Percentiles rank a stretch among this genome's conserved stretches.
phyloP scores from a whole-genome alignment of 2,329 filamentous ascomycete species.

The Grosmannia huntii region DNA sequence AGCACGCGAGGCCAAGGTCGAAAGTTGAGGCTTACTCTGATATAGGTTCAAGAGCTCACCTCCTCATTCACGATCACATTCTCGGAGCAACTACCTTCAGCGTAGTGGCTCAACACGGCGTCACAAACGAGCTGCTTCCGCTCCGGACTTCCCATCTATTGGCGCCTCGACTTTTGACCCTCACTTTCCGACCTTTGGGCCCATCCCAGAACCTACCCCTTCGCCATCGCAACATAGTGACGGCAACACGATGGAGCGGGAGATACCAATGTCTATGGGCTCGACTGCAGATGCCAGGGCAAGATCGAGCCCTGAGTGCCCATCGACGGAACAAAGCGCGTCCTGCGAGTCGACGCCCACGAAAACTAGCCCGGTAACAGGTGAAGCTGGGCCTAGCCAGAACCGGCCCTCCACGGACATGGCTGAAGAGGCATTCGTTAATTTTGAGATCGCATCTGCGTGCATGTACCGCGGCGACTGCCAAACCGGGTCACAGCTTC shows the following conservation, averaged over 20 bases:
- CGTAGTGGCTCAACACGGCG: constrained; percentile 16
- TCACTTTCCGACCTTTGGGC: constrained; percentile 12
- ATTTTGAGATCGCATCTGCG: constrained; percentile 9
- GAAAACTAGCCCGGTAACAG: neutral
- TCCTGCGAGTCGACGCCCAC: neutral
- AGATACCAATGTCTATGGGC: neutral
- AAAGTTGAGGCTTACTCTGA: neutral
- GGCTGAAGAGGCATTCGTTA: neutral
- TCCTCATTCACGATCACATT: neutral
- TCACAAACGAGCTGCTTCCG: constrained; percentile 38
- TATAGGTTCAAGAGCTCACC: constrained; percentile 2
- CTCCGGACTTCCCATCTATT: constrained; percentile 29
- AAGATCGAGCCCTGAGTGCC: neutral
- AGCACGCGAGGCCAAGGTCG: neutral
- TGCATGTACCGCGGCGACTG: constrained; percentile 48
- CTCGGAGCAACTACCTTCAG: constrained; percentile 6
- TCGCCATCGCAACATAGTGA: constrained; percentile 16
- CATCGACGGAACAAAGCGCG: neutral
- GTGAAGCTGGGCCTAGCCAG: neutral
- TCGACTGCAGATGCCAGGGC: neutral
- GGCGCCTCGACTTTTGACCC: constrained; percentile 10
- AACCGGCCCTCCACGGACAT: neutral
- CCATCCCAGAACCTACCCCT: constrained; percentile 16
- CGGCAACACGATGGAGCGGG: constrained; percentile 8
- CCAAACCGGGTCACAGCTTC: constrained; percentile 45